Conservation (phyloP, 768 basidiomycete genomes). For the Omphalotus guepiniiformis region DNA sequence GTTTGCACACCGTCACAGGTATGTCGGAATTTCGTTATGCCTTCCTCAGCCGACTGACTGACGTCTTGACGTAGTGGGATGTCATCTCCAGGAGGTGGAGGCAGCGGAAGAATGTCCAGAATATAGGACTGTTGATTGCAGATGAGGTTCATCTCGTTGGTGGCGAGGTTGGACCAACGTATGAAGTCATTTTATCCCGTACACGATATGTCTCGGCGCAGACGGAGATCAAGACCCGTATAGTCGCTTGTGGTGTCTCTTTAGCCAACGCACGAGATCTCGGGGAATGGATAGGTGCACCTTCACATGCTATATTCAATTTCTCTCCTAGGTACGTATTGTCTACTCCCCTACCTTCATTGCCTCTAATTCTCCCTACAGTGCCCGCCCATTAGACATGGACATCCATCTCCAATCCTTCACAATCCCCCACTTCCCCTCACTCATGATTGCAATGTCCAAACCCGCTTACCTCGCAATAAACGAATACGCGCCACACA, state of each 20-base stretch:
- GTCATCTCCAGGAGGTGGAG: conserved; percentile 92
- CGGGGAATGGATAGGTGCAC: conserved; percentile 97
- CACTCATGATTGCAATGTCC: conserved; percentile 98
- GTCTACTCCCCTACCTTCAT: conserved; percentile 1
- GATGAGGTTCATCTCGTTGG: conserved; percentile 96
- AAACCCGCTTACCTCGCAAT: conserved; percentile 96
- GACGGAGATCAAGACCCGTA: conserved; percentile 87
- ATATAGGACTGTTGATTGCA: conserved; percentile 86
- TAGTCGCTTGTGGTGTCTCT: conserved; percentile 93
- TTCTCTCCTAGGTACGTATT: conserved; percentile 78
- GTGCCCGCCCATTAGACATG: conserved; percentile 95
- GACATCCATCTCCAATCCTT: conserved; percentile 97
- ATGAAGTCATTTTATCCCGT: conserved; percentile 92
- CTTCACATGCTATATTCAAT: conserved; percentile 94
- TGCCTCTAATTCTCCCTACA: conserved; percentile 24
- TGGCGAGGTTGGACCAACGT: conserved; percentile 92
- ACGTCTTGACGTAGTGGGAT: conserved; percentile 68
- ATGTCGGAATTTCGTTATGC: conserved; percentile 21
- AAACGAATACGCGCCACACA: conserved; percentile 77
- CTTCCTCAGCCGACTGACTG: conserved; percentile 1
- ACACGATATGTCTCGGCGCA: conserved; percentile 97
- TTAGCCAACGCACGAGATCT: conserved; percentile 94
- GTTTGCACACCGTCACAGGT: conserved; percentile 92
- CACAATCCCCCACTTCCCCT: conserved; percentile 95
- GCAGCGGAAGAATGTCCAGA: conserved; percentile 94